Percentiles rank a stretch among this genome's conserved stretches.
Evolutionary conservation across 2,329 filamentous ascomycete genomes (phyloP).

Genomic region (Fusarium pilosicola): DNA sequence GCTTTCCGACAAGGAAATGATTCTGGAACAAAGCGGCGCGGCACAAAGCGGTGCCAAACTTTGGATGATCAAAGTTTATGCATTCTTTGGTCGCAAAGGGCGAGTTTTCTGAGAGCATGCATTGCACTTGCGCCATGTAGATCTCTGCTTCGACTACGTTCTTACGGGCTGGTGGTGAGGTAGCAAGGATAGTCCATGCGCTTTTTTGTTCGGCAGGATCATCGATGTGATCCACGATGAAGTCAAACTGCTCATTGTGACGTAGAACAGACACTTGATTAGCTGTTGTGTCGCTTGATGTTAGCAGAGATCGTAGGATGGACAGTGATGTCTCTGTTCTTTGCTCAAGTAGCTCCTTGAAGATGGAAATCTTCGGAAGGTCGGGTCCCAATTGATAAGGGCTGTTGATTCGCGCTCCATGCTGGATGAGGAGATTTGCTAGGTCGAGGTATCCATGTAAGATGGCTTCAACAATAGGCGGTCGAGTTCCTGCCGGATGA

Average conservation of each 20-base stretch:
- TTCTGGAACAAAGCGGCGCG: not conserved
- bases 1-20: not conserved
- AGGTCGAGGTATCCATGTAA: not conserved
- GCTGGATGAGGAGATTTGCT: not conserved
- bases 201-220: not conserved
- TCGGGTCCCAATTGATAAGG: not conserved
- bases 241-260: not conserved
- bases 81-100: not conserved
- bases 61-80: not conserved
- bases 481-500: not conserved
- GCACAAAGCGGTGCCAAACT: not conserved
- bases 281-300: accelerated
- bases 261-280: not conserved
- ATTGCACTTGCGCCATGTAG: not conserved
- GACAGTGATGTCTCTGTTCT: not conserved
- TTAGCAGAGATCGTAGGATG: not conserved
- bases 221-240: not conserved
- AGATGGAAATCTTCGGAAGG: not conserved
- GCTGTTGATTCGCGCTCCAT: not conserved
- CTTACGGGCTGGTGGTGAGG: not conserved
- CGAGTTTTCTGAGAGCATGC: not conserved
- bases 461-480: not conserved
- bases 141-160: not conserved
- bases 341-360: not conserved
- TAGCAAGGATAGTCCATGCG: not conserved